Evolutionary conservation across 2,329 filamentous ascomycete genomes (phyloP), one percentile per base, ranked within the genome.

Genomic region (Xylaria sp.): DNA sequence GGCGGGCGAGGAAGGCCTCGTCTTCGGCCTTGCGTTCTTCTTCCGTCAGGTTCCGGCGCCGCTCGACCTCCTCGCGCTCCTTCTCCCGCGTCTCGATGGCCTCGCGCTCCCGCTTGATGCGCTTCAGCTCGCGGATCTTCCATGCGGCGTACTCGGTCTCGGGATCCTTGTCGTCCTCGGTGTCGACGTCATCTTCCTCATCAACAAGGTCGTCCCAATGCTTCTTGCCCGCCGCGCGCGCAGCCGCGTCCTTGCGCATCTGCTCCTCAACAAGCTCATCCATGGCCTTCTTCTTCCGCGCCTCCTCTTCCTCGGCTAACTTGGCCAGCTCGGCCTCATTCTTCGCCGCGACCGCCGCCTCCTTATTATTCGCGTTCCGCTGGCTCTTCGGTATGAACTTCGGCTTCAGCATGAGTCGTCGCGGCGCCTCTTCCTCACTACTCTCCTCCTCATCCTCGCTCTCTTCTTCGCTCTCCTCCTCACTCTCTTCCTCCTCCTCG

Each of bases 61-160:
- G 86, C 76, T 97, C 94, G 42, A 96, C 82, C 75, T 97, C 93
- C 55, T 91, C 94, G 50, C 88, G 83, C 75, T 97, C 92, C 64
- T 84, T 85, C 77, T 99, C 94, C 39, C 86, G 85, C 65, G 83
- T 83, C 72, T 96, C 91, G 68, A 99, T 92, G 1, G 86, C 86
- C 67, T 92, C 87, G 30, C 94, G 86, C 68, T 94, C 90, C 54
- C 94, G 86, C 76, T 93, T 92, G 66, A 97, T 85, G 7, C 94
- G 88, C 74, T 88, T 88, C 48, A 99, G 81, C 76, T 99, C 94
- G 53, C 94, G 87, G 54, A 99, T 81, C 72, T 93, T 94, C 93
- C 94, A 99, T 0, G 92, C 92, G 5, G 92, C 92, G 63, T 88
- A 84, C 74, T 99, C 94, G 6, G 91, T 92, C 63, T 89, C 92